These are phyloP conservation scores for Fusarium sp. DNA, from an alignment of 2,329 filamentous ascomycete genomes.

Conservation along the genomic window DNA sequence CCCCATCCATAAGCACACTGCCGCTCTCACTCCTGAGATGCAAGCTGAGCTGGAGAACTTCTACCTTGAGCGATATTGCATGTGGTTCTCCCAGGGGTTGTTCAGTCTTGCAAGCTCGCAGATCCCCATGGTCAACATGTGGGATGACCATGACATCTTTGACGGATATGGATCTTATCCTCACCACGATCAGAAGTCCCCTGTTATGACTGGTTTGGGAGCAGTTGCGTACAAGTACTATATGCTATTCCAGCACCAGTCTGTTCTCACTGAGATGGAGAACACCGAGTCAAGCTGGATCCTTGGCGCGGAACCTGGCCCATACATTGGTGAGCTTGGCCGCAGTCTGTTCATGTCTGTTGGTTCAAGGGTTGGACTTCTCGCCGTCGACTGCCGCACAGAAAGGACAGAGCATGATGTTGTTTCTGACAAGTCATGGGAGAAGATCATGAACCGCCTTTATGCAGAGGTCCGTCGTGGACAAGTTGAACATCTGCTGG, in stretches of 20 bases:
- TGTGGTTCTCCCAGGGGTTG: conserved; percentile 96
- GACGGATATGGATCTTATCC: conserved; percentile 95
- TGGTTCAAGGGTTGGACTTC: conserved; percentile 81
- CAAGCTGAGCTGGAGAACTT: conserved; percentile 90
- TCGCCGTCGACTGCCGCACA: conserved; percentile 91
- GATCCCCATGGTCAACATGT: conserved; percentile 99
- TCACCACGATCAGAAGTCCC: conserved; percentile 89
- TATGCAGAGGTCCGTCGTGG: conserved; percentile 85
- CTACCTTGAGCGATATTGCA: conserved; percentile 88
- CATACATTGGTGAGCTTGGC: conserved; percentile 89
- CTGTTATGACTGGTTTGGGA: conserved; percentile 90
- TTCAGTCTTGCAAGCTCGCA: conserved; percentile 94
- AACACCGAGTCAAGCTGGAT: conserved; percentile 92
- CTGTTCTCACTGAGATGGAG: conserved; percentile 82
- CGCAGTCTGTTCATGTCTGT: conserved; percentile 88
- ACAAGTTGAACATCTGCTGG: conserved; percentile 89
- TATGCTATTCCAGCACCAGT: conserved; percentile 98
- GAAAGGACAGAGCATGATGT: conserved; percentile 89
- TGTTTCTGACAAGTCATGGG: conserved; percentile 83
- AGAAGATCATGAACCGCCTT: conserved; percentile 87
- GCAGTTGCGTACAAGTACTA: conserved; percentile 98
- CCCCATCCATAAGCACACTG: conserved; percentile 80
- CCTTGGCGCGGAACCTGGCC: conserved; percentile 81
- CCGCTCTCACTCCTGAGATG: conserved; percentile 83
- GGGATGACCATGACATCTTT: conserved; percentile 94